Percentiles rank a stretch among this genome's conserved stretches.
phyloP scores from a whole-genome alignment of 148 eudicot species.

The Amaranthus cruentus region DNA sequence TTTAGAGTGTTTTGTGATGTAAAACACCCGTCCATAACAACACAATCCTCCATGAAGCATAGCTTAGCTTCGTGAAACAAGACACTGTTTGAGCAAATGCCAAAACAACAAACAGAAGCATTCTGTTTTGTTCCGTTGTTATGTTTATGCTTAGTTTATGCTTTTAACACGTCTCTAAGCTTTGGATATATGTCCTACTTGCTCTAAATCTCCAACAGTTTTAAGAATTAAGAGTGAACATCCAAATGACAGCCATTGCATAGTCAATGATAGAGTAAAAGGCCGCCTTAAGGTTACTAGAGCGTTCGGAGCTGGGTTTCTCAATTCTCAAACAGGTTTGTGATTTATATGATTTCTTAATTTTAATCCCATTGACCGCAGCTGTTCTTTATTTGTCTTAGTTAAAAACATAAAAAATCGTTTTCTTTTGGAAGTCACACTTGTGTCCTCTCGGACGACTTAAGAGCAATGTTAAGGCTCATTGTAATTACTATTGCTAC shows the following conservation, averaged over 20 bases:
- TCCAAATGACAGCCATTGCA: slow-evolving; percentile 90
- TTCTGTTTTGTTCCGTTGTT: too few species aligned
- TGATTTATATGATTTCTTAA: slow-evolving; percentile 11
- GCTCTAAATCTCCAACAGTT: too few species aligned
- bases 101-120: too few species aligned
- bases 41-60: too few species aligned
- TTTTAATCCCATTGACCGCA: neutral
- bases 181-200: too few species aligned
- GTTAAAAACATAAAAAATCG: neutral
- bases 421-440: neutral
- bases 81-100: too few species aligned
- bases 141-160: too few species aligned
- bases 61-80: too few species aligned
- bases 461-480: neutral
- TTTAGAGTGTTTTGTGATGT: too few species aligned
- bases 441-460: neutral
- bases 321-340: slow-evolving; percentile 93
- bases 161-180: too few species aligned
- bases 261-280: slow-evolving; percentile 96
- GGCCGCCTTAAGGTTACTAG: slow-evolving; percentile 98
- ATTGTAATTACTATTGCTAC: neutral
- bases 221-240: slow-evolving; percentile 87
- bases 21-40: too few species aligned
- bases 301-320: slow-evolving; percentile 99
- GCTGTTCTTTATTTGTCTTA: neutral